These are phyloP conservation scores for Exophiala oligosperma DNA, from an alignment of 2,329 filamentous ascomycete genomes.

Conservation along the genomic window DNA sequence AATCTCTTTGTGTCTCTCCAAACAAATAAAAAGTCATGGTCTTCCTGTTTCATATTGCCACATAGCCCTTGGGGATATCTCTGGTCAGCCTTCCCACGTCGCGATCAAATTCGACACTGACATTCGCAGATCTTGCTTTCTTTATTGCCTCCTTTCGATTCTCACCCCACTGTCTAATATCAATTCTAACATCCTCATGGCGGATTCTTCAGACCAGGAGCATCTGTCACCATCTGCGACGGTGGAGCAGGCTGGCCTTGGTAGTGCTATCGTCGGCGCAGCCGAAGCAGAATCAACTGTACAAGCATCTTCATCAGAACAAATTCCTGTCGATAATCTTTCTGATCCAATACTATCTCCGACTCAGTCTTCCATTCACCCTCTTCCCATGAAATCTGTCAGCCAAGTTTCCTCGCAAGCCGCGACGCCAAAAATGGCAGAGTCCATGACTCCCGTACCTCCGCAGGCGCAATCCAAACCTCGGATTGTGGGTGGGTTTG, in stretches of 20 bases:
- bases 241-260: conserved; percentile 8
- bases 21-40: not conserved
- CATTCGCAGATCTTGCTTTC: not conserved
- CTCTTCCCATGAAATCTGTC: conserved; percentile 22
- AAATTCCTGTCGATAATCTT: conserved; percentile 16
- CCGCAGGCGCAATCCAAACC: conserved; percentile 43
- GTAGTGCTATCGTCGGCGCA: conserved; percentile 1
- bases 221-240: conserved; percentile 6
- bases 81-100: not conserved
- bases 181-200: conserved; percentile 9
- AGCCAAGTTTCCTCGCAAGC: conserved; percentile 17
- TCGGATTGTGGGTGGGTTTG: conserved; percentile 58
- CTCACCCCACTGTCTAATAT: not conserved
- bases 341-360: conserved; percentile 27
- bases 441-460: conserved; percentile 39
- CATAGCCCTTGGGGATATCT: not conserved
- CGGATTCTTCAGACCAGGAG: conserved; percentile 11
- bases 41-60: not conserved
- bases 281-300: not conserved
- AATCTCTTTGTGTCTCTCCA: not conserved
- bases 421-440: conserved; percentile 13
- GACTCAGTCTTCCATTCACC: conserved; percentile 24
- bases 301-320: conserved; percentile 12
- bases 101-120: conserved; percentile 3
- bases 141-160: not conserved